Base-by-base conservation (phyloP, 495 filamentous ascomycete genomes). In the Oleoguttula mirabilis region DNA sequence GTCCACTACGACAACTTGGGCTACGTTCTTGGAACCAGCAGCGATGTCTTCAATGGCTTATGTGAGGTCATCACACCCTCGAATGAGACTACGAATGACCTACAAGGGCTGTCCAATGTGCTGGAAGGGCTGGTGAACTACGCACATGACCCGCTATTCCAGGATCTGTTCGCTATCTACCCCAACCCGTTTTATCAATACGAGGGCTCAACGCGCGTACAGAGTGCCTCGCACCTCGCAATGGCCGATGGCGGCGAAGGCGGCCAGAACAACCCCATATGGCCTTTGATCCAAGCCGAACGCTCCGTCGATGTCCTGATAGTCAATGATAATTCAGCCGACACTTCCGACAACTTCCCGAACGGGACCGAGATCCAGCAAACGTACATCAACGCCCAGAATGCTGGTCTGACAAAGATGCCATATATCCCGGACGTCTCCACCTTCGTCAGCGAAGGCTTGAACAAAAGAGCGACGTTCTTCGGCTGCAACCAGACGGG, bases 1-100 rank as follows among this genome's bases (percentile, higher is more conserved):
- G 54, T 38, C 19, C 60, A 64, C 32, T 73, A 63, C 51, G 70
- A 73, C 49, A 70, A 70, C 28, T 63, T 68, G 1, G 70, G 65
- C 20, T 73, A 63, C 54, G 55, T 72, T 35, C 58, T 66, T 11
- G 70, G 68, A 24, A 66, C 69, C 22, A 54, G 54, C 19, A 57
- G 51, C 16, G 56, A 55, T 38, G 33, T 67, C 36, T 70, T 69
- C 56, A 61, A 61, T 28, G 46, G 37, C 16, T 35, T 55, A 38
- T 66, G 63, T 50, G 17, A 5, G 2, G 20, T 48, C 19, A 40
- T 41, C 20, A 21, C 45, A 20, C 54, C 58, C 1, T 37, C 34
- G 24, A 25, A 31, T 33, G 41, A 22, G 39, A 16, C 32, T 2
- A 48, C 39, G 17, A 23, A 51, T 15, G 28, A 38, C 35, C 14